A percentile compares a stretch with the other conserved stretches of the same genome.
phyloP scores from a whole-genome alignment of 2,329 filamentous ascomycete genomes.

The Aureobasidium sp. region DNA sequence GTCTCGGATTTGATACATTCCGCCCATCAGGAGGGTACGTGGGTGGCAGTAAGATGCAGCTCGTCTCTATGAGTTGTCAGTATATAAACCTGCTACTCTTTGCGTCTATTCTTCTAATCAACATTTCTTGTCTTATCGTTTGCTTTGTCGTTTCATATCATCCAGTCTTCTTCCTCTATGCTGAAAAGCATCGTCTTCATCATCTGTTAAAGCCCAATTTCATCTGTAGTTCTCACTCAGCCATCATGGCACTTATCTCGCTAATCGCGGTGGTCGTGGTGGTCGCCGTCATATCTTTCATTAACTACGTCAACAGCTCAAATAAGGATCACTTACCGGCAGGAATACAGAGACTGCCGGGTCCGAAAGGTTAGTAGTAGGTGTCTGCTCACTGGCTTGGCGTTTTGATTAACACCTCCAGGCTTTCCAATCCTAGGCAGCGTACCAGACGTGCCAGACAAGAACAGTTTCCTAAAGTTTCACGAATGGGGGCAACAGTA shows the following conservation, averaged over 20 bases:
- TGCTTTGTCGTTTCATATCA: neutral
- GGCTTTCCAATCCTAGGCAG: conserved; percentile 39
- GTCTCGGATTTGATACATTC: conserved; percentile 1
- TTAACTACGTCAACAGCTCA: conserved; percentile 16
- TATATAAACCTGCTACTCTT: neutral
- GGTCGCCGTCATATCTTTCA: conserved; percentile 24
- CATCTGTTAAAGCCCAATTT: neutral
- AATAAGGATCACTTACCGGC: conserved; percentile 17
- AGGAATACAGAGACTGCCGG: conserved; percentile 21
- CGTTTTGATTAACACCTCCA: neutral
- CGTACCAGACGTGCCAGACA: conserved; percentile 37
- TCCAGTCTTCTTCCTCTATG: neutral
- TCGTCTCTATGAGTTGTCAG: neutral
- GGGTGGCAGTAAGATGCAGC: neutral
- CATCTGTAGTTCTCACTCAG: neutral
- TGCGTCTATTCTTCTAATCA: neutral
- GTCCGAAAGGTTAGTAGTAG: conserved; percentile 20
- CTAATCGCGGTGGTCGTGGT: conserved; percentile 22
- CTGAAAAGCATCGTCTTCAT: neutral
- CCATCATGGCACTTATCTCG: conserved; percentile 20
- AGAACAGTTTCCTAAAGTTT: conserved; percentile 40
- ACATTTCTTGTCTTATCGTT: neutral
- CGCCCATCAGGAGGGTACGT: neutral
- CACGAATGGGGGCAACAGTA: conserved; percentile 40
- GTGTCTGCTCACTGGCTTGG: neutral